phyloP scores from a whole-genome alignment of 1,284 basidiomycete genomes.

The Melanopsichium pennsylvanicum region DNA sequence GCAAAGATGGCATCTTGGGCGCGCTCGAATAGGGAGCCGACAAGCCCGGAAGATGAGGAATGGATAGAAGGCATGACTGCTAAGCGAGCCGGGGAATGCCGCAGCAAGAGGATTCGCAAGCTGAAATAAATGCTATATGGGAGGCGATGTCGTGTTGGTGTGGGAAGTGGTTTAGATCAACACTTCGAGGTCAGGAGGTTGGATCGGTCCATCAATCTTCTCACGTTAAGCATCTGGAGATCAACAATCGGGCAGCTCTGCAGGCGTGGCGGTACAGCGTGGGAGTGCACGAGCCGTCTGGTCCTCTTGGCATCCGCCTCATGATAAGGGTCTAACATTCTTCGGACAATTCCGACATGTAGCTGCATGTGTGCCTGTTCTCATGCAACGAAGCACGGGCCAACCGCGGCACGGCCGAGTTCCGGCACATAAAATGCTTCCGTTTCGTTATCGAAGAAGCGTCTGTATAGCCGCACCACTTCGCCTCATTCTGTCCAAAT shows the following conservation, averaged over 20 bases:
- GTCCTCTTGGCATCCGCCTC: too few species aligned
- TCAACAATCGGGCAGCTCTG: neutral
- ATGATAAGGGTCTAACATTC: too few species aligned
- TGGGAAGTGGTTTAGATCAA: slow-evolving; percentile 15
- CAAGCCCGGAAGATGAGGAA: slow-evolving; percentile 13
- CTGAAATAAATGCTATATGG: too few species aligned
- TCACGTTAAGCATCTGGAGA: too few species aligned
- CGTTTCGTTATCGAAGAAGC: neutral
- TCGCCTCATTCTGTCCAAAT: neutral
- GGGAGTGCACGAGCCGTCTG: too few species aligned
- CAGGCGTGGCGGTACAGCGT: slow-evolving; percentile 1
- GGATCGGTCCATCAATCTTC: too few species aligned
- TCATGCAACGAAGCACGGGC: too few species aligned
- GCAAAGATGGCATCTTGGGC: slow-evolving; percentile 55
- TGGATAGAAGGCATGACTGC: slow-evolving; percentile 33
- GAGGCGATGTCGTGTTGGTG: neutral
- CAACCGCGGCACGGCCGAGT: slow-evolving; percentile 32
- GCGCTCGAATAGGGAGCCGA: slow-evolving; percentile 36
- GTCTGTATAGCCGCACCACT: slow-evolving; percentile 13
- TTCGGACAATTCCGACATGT: too few species aligned
- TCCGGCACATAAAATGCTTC: too few species aligned
- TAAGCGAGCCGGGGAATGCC: too few species aligned
- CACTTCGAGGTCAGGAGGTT: slow-evolving; percentile 13
- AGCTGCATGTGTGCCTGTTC: too few species aligned
- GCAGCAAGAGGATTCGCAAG: too few species aligned